These are phyloP conservation scores for Exophiala oligosperma DNA, from an alignment of 2,329 filamentous ascomycete species.

Conservation along the genomic window DNA sequence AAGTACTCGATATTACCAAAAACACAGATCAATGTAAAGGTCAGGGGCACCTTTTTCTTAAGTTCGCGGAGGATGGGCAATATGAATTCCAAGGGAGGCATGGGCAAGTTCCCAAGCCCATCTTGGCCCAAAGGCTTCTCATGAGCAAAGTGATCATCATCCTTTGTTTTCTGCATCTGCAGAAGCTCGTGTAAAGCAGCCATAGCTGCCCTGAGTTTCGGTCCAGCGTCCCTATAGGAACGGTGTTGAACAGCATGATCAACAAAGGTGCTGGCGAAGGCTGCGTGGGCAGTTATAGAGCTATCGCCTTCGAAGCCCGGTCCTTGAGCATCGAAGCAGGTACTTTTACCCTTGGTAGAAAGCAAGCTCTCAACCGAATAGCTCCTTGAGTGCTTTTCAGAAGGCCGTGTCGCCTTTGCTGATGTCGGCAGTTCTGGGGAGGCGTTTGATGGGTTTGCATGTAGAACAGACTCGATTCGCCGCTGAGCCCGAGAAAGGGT, in stretches of 20 bases:
- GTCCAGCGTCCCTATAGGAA: neutral
- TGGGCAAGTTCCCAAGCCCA: neutral
- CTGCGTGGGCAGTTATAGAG: neutral
- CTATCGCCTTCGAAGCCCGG: neutral
- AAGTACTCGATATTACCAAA: neutral
- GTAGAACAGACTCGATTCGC: too few relatives aligned
- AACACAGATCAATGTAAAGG: neutral
- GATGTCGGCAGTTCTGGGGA: too few relatives aligned
- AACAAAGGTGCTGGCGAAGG: neutral
- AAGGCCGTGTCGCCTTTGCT: too few relatives aligned
- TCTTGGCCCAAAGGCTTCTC: neutral
- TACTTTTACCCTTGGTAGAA: too few relatives aligned
- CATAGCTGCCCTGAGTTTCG: neutral
- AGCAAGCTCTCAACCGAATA: neutral
- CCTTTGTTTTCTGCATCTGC: neutral
- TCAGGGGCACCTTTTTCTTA: neutral
- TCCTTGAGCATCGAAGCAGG: neutral
- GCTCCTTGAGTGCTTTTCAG: neutral
- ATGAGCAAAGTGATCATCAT: neutral
- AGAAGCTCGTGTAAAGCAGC: neutral
- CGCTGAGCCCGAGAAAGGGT: too few relatives aligned
- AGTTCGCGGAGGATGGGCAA: neutral
- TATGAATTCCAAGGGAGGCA: neutral
- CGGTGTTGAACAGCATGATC: neutral
- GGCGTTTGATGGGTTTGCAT: too few relatives aligned